A percentile compares a stretch with the other conserved stretches of the same genome.
Evolutionary conservation across 2,329 filamentous ascomycete genomes (phyloP).

Genomic region (Apiospora phragmitis): DNA sequence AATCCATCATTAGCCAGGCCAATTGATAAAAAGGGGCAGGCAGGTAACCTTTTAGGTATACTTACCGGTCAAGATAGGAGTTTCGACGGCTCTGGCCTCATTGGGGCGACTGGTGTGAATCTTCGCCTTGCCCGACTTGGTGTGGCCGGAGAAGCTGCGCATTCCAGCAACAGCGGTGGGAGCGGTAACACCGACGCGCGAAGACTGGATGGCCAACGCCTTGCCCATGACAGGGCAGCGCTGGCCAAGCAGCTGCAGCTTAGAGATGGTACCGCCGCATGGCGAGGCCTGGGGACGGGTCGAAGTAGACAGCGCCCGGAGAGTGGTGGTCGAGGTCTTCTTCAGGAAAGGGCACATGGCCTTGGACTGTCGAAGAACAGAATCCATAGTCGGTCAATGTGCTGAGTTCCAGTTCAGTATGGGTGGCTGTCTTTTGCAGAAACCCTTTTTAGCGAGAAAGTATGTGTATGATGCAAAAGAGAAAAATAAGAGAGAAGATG

Average conservation of each 20-base stretch:
- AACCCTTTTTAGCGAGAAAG: not conserved
- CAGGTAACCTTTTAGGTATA: not conserved
- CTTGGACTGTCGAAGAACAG: conserved; percentile 91
- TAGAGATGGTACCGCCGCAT: conserved; percentile 92
- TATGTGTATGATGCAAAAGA: not conserved
- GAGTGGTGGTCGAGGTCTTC: conserved; percentile 86
- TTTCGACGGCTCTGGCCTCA: conserved; percentile 76
- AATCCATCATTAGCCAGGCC: conserved; percentile 20
- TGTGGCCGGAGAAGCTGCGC: conserved; percentile 51
- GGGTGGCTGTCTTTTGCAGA: not conserved
- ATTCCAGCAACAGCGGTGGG: conserved; percentile 48
- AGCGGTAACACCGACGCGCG: conserved; percentile 47
- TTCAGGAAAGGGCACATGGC: conserved; percentile 97
- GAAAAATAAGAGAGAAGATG: not conserved
- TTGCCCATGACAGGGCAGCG: conserved; percentile 99
- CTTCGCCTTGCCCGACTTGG: conserved; percentile 63
- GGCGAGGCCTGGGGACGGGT: conserved; percentile 66
- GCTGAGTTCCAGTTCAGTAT: not conserved
- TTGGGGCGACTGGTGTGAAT: conserved; percentile 80
- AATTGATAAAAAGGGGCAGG: not conserved
- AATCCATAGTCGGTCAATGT: conserved; percentile 69
- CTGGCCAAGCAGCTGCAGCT: conserved; percentile 89
- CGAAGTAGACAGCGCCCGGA: conserved; percentile 83
- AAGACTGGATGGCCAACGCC: conserved; percentile 84
- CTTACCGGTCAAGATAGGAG: conserved; percentile 39